Percentiles rank a stretch among this genome's conserved stretches.
Evolutionary conservation across 306 rosid genomes (phyloP).

Genomic region (Urtica urens): DNA sequence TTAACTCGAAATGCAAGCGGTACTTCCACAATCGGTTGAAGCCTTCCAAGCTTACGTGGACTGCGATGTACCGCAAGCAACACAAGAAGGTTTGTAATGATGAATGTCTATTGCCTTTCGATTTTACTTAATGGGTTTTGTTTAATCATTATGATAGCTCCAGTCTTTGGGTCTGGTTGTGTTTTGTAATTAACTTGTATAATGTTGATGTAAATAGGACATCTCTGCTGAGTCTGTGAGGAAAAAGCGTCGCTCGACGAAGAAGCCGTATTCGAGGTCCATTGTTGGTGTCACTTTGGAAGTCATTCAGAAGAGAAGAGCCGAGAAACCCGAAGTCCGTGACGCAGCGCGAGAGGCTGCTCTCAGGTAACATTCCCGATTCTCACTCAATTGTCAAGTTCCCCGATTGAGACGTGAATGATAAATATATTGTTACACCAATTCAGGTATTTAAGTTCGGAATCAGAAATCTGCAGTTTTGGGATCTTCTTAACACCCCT

Average conservation of each 20-base stretch:
- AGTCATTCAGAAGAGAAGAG: slow-evolving; percentile 33
- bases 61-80: slow-evolving; percentile 42
- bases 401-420: too few species aligned
- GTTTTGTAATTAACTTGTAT: not conserved
- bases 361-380: too few species aligned
- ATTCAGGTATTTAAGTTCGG: too few species aligned
- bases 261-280: slow-evolving; percentile 42
- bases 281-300: slow-evolving; percentile 42
- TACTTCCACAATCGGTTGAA: slow-evolving; percentile 42
- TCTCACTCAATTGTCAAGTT: too few species aligned
- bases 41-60: slow-evolving; percentile 46
- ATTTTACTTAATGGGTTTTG: too few species aligned
- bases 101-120: too few species aligned
- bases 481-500: too few species aligned
- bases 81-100: slow-evolving; percentile 56
- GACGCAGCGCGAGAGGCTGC: slow-evolving; percentile 46
- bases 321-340: slow-evolving; percentile 40
- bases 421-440: too few species aligned
- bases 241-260: slow-evolving; percentile 32
- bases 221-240: slow-evolving; percentile 33
- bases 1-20: slow-evolving; percentile 44
- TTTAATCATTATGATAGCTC: too few species aligned
- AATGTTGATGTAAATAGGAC: slow-evolving; percentile 17
- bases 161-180: too few species aligned
- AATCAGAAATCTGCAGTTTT: too few species aligned